Percentiles rank a stretch among this genome's conserved stretches.
phyloP scores from a whole-genome alignment of 208 protist genomes.

The Leishmania aethiopica region DNA sequence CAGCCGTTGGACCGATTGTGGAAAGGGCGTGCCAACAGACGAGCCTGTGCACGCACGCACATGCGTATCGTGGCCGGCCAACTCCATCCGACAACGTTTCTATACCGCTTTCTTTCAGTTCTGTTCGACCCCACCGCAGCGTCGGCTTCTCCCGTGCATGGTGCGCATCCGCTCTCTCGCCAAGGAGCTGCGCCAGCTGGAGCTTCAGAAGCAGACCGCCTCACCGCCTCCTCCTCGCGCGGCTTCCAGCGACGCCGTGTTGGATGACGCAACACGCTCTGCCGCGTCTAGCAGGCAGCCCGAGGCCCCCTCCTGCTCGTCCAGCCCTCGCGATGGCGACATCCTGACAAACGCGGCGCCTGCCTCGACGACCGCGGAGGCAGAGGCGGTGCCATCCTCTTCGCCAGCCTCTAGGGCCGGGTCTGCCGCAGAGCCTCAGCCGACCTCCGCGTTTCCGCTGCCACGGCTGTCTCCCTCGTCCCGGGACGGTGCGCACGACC shows the following conservation, averaged over 20 bases:
- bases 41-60: background rate
- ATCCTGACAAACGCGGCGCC: background rate
- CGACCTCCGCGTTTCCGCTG: background rate
- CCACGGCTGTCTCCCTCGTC: background rate
- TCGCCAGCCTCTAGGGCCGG: slow-evolving; percentile 6
- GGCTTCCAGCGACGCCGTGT: background rate
- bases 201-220: slow-evolving; percentile 23
- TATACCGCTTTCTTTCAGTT: too few species aligned
- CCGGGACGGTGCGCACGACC: background rate
- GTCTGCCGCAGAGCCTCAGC: background rate
- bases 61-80: background rate
- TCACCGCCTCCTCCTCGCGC: background rate
- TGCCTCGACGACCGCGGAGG: background rate
- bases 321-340: slow-evolving; percentile 1
- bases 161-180: slow-evolving; percentile 32
- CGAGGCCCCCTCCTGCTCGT: background rate
- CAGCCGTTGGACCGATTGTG: background rate
- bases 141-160: slow-evolving; percentile 2
- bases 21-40: background rate
- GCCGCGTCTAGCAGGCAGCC: background rate
- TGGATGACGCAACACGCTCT: background rate
- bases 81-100: background rate
- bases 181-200: slow-evolving; percentile 36
- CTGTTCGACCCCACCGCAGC: background rate
- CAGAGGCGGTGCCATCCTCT: background rate